Evolutionary conservation across 345 rosid species (phyloP).

Genomic region (Eucalyptus fibrosa): DNA sequence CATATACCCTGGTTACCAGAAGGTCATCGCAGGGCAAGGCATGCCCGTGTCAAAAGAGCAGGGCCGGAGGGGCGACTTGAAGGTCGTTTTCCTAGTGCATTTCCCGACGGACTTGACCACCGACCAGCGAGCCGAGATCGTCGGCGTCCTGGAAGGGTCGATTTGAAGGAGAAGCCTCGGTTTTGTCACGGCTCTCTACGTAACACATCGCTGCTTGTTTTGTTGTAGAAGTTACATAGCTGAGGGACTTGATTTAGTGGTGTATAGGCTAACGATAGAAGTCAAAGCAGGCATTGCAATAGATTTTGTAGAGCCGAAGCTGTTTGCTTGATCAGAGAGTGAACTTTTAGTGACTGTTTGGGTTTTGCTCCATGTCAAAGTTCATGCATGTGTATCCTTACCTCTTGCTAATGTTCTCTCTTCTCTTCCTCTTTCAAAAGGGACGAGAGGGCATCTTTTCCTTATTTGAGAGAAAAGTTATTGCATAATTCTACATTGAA

Average conservation of each 20-base stretch:
- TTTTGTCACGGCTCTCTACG: neutral
- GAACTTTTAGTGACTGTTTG: neutral
- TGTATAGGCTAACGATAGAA: neutral
- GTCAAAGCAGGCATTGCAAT: neutral
- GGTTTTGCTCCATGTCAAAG: neutral
- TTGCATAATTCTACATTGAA: neutral
- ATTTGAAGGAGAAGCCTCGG: neutral
- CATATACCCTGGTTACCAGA: conserved; percentile 43
- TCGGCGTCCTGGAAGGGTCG: conserved; percentile 31
- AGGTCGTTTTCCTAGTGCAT: conserved; percentile 21
- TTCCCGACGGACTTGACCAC: conserved; percentile 45
- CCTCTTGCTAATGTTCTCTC: neutral
- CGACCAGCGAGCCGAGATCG: conserved; percentile 30
- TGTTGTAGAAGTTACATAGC: neutral
- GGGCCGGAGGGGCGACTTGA: conserved; percentile 53
- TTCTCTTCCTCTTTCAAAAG: neutral
- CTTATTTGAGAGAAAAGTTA: neutral
- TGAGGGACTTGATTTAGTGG: neutral
- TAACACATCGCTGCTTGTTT: neutral
- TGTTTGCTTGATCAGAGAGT: neutral
- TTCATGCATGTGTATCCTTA: neutral
- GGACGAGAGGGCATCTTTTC: too few relatives aligned
- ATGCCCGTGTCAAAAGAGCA: conserved; percentile 45
- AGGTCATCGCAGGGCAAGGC: conserved; percentile 40
- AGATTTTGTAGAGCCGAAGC: neutral